Conservation (phyloP, 352 stramenopile species). For the Phytophthora sp. region DNA sequence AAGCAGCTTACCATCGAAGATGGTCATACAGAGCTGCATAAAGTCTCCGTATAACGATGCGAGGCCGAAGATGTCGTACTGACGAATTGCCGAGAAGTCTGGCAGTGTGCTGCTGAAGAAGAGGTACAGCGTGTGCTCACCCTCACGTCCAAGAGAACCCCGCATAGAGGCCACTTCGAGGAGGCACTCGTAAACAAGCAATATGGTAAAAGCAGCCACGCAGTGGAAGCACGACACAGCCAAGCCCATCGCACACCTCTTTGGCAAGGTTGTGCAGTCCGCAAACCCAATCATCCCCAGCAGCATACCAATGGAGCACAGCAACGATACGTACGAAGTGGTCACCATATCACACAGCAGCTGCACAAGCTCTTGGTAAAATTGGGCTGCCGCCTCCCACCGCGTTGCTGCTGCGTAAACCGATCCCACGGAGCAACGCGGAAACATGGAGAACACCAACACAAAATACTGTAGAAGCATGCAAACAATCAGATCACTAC, state of each 20-base stretch:
- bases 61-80: slow-evolving; percentile 73
- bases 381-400: slow-evolving; percentile 43
- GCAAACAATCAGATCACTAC: slow-evolving; percentile 4
- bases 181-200: slow-evolving; percentile 83
- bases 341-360: slow-evolving; percentile 77
- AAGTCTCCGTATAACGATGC: slow-evolving; percentile 68
- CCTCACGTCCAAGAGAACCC: slow-evolving; percentile 66
- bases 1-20: slow-evolving; percentile 73
- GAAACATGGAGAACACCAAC: slow-evolving; percentile 93
- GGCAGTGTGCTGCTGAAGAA: slow-evolving; percentile 83
- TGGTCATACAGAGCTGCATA: slow-evolving; percentile 80
- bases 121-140: slow-evolving; percentile 74
- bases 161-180: slow-evolving; percentile 75
- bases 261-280: slow-evolving; percentile 71
- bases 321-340: slow-evolving; percentile 77
- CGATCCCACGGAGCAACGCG: slow-evolving; percentile 81
- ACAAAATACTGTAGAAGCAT: slow-evolving; percentile 81
- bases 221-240: slow-evolving; percentile 63
- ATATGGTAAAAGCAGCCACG: slow-evolving; percentile 69
- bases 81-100: slow-evolving; percentile 63
- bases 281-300: slow-evolving; percentile 69
- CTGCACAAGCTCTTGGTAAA: slow-evolving; percentile 57
- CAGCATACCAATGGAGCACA: slow-evolving; percentile 64
- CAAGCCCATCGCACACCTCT: slow-evolving; percentile 59
- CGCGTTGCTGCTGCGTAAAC: slow-evolving; percentile 71